Evolutionary conservation across 228 moss, liverwort and hornwort genomes (phyloP).

Genomic region (Sphagnum magellanicum): DNA sequence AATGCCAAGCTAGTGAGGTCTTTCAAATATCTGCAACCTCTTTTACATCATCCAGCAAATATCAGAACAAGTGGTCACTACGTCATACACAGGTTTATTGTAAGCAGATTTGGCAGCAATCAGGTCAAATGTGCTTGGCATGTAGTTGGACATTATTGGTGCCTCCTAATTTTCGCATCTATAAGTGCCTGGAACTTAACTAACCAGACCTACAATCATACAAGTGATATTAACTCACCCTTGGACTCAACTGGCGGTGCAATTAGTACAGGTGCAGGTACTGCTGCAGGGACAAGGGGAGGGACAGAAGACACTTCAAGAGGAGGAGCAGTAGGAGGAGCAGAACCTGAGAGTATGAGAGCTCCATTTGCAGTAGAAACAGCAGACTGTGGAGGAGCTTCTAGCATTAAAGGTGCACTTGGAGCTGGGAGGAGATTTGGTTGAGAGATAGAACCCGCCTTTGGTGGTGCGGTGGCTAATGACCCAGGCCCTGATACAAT

Average conservation of each 20-base stretch:
- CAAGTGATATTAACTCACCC: slow-evolving; percentile 33
- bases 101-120: no score
- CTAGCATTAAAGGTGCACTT: slow-evolving; percentile 5
- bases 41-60: no score
- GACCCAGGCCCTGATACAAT: slow-evolving; percentile 49
- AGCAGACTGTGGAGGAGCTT: slow-evolving; percentile 17
- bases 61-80: no score
- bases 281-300: neutral
- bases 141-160: no score
- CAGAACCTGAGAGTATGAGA: neutral
- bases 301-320: neutral
- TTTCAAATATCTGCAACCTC: no score
- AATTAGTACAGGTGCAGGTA: slow-evolving; percentile 22
- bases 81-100: no score
- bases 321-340: neutral
- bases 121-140: no score
- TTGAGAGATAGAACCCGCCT: slow-evolving; percentile 24
- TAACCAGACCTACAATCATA: slow-evolving; percentile 7
- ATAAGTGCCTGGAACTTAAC: neutral
- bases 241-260: slow-evolving; percentile 31
- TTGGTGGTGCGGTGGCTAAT: slow-evolving; percentile 40
- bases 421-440: slow-evolving; percentile 11
- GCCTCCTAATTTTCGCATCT: no score
- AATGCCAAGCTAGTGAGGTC: no score
- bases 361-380: slow-evolving; percentile 9